Base-by-base conservation (phyloP, 441 rosid species). In the Daphne laureola region DNA sequence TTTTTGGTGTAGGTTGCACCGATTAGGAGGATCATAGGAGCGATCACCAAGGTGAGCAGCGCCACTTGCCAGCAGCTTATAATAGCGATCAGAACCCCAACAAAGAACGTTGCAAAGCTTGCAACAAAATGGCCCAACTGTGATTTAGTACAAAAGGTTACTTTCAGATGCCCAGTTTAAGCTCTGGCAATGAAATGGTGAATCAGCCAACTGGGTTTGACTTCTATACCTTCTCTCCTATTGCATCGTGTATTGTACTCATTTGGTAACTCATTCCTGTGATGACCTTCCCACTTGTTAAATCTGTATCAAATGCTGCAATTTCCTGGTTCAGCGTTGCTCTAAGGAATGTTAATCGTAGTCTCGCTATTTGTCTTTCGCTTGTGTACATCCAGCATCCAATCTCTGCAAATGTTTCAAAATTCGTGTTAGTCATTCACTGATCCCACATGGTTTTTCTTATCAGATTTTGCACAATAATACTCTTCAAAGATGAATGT, bases 351-450 rank as follows among this genome's bases (percentile, higher is more conserved):
- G 68, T 71, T 47, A 79, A 35, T 67, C 84, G 69, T 35, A 79
- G 12, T 45, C 71, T 51, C 3, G 75, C 71, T 45, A 78, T 16
- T 59, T 81, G 86, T 49, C 92, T 68, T 71, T 81, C 81, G 15
- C 88, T 74, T n/a, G 82, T 17, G 44, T 81, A 78, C 78, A 81
- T 81, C 88, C 86, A 81, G 62, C 88, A 77, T 53, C 84, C 88
- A 13, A 76, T 64, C 75, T 84, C 88, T 84, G 78, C 56, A 17
- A 17, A 38, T 55, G 2, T 47, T 17, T 4, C 18, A 46, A 3
- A n/a, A 16, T 2, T 14, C 0, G 38, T 31, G 8, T 31, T 31
- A 31, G 38, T 8, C 11, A 31, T 31, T 31, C 38, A 31, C 5
- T 8, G 16, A 2, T 8, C 49, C 23, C 16, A 5, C 25, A 47